A percentile compares a stretch with the other conserved stretches of the same genome.
These are phyloP conservation scores for Piper betle DNA, from an alignment of 164 flowering plant genomes.

Conservation along the genomic window DNA sequence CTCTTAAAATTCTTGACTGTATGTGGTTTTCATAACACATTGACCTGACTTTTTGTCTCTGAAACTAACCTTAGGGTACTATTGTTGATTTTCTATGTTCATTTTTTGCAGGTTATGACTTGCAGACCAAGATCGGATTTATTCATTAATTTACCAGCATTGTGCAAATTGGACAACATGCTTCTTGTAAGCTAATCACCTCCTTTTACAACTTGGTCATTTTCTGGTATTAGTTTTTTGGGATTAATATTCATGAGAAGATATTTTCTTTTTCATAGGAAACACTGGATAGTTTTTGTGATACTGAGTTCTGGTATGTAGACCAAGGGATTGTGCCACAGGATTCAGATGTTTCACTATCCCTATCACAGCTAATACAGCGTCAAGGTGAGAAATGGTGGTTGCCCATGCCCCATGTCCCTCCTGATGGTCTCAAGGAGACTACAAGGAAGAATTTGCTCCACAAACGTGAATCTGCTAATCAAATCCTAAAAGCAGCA, in stretches of 20 bases:
- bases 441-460: slow-evolving; percentile 51
- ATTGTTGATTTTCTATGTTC: not conserved
- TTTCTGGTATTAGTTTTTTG: not conserved
- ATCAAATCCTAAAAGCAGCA: slow-evolving; percentile 87
- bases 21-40: not conserved
- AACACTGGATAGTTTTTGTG: slow-evolving; percentile 59
- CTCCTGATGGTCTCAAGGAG: slow-evolving; percentile 60
- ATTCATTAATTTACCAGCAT: slow-evolving; percentile 78
- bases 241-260: not conserved
- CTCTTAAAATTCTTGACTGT: not conserved
- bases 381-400: slow-evolving; percentile 98
- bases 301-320: slow-evolving; percentile 89
- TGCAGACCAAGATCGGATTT: slow-evolving; percentile 85
- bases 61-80: not conserved
- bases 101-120: slow-evolving; percentile 60
- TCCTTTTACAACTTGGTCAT: not conserved
- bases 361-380: slow-evolving; percentile 48
- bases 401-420: slow-evolving; percentile 91
- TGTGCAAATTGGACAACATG: slow-evolving; percentile 85
- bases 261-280: slow-evolving; percentile 36
- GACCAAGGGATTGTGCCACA: slow-evolving; percentile 75
- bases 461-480: slow-evolving; percentile 76
- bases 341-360: slow-evolving; percentile 54
- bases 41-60: too few relatives aligned
- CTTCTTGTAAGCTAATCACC: slow-evolving; percentile 54